These are phyloP conservation scores for Exophiala viscosa DNA, from an alignment of 2,329 filamentous ascomycete genomes.

Conservation along the genomic window DNA sequence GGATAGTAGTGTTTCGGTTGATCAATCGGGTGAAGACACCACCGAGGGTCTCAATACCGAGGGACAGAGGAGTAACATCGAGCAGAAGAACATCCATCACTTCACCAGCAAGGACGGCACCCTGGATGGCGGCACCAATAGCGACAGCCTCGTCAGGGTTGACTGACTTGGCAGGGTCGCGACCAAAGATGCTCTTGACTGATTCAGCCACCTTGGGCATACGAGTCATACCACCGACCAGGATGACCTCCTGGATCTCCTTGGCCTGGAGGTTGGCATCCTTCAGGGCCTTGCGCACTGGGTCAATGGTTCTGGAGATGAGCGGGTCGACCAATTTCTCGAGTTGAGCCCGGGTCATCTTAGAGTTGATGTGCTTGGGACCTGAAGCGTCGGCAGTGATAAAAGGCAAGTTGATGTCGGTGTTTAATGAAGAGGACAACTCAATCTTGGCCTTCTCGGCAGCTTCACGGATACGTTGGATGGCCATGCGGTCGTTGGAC, in stretches of 20 bases:
- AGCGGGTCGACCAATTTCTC: conserved; percentile 89
- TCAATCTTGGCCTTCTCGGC: conserved; percentile 99
- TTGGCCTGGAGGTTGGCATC: conserved; percentile 86
- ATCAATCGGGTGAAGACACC: conserved; percentile 98
- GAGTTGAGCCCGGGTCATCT: conserved; percentile 87
- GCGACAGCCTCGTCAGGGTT: conserved; percentile 98
- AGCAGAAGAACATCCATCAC: conserved; percentile 94
- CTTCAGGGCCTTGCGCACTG: conserved; percentile 94
- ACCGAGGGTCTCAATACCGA: conserved; percentile 96
- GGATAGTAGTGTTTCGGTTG: conserved; percentile 98
- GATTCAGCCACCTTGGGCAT: conserved; percentile 98
- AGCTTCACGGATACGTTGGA: conserved; percentile 97
- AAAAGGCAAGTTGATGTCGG: conserved; percentile 97
- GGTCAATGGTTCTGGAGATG: conserved; percentile 80
- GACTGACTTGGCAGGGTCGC: conserved; percentile 94
- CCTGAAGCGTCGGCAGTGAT: conserved; percentile 94
- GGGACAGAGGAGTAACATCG: conserved; percentile 91
- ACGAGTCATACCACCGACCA: conserved; percentile 98
- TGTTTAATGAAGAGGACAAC: conserved; percentile 89
- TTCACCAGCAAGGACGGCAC: conserved; percentile 92
- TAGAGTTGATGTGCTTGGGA: conserved; percentile 97
- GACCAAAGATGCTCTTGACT: conserved; percentile 94
- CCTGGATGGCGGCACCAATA: conserved; percentile 95
- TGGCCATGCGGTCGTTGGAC: conserved; percentile 90
- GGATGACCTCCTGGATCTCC: conserved; percentile 96